Evolutionary conservation across 73 alveolate species (phyloP).

Genomic region (Paramecium pentaurelia): DNA sequence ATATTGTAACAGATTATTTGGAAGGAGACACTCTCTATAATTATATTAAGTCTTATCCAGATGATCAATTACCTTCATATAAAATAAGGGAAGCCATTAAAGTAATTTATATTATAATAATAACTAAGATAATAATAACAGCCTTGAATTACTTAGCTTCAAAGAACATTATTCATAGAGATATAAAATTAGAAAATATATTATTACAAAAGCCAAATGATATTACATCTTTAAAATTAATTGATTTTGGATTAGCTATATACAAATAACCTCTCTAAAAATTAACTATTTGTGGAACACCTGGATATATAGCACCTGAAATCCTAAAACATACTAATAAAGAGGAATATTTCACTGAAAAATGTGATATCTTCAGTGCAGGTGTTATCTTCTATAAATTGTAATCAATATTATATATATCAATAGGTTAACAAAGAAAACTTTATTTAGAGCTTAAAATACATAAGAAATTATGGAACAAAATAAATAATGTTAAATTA

Average conservation of each 20-base stretch:
- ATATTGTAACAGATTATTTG: not conserved
- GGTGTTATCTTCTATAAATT: constrained; percentile 41
- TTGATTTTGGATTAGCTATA: constrained; percentile 76
- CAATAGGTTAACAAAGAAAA: not conserved
- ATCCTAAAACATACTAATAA: not conserved
- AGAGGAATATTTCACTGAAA: not conserved
- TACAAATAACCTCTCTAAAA: not conserved
- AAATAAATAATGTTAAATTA: not conserved
- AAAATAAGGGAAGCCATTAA: not conserved
- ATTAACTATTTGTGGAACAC: constrained; percentile 65
- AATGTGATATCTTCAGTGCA: constrained; percentile 47
- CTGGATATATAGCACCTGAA: constrained; percentile 71
- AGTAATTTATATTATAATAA: not conserved
- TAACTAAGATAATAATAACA: not conserved
- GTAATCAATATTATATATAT: not conserved
- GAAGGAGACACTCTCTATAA: constrained; percentile 45
- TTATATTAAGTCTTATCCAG: not conserved
- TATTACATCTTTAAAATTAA: constrained; percentile 57
- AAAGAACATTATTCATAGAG: constrained; percentile 62
- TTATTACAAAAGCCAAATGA: constrained; percentile 41
- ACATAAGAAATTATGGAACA: not conserved
- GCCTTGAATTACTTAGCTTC: constrained; percentile 56
- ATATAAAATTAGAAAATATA: constrained; percentile 62
- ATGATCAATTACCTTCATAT: not conserved
- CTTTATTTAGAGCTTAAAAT: constrained; percentile 34